Evolutionary conservation across 345 rosid genomes (phyloP), one percentile per base, ranked within the genome.

Genomic region (Corymbia maculata): DNA sequence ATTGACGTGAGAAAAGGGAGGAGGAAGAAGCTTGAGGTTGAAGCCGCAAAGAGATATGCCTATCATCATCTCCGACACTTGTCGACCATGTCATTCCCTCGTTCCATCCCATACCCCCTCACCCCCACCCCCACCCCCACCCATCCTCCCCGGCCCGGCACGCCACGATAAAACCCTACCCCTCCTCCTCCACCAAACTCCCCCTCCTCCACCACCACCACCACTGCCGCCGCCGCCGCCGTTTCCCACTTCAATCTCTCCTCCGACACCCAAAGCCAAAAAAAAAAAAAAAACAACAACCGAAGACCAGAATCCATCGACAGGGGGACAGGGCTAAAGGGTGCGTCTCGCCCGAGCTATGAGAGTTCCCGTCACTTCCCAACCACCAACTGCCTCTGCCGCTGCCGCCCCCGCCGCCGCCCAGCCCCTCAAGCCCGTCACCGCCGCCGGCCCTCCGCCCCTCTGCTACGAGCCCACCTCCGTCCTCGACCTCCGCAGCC

Each of bases 401-500:
- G 61, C 61, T 53, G 17, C 57, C 80, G 15, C 79, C 50, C 30
- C 42, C 79, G 30, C 50, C 32, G 53, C 59, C 85, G 30, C 44
- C 70, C 50, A 51, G 75, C 17, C 52, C 53, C 68, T n/a, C 68
- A 52, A 87, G 61, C 89, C 85, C 36, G 51, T 86, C 85, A 68
- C 49, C 82, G 36, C 87, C 47, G 75, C 30, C 85, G 82, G 42
- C 86, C 42, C 88, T 28, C 85, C 89, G 28, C 88, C 57, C 59
- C 82, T 86, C 21, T 86, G 89, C 92, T 90, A 95, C 91, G 98
- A 97, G 79, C 98, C 98, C 86, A 97, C 96, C 66, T 95, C 98
- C 1, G 99, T 96, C 87, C 98, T 96, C 22, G 98, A 95, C 55
- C 91, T 94, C 80, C 93, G 94, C 85, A 91, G 96, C 42, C 95